These are phyloP conservation scores for Verticillium isaacii DNA, from an alignment of 2,329 filamentous ascomycete genomes.

Conservation along the genomic window DNA sequence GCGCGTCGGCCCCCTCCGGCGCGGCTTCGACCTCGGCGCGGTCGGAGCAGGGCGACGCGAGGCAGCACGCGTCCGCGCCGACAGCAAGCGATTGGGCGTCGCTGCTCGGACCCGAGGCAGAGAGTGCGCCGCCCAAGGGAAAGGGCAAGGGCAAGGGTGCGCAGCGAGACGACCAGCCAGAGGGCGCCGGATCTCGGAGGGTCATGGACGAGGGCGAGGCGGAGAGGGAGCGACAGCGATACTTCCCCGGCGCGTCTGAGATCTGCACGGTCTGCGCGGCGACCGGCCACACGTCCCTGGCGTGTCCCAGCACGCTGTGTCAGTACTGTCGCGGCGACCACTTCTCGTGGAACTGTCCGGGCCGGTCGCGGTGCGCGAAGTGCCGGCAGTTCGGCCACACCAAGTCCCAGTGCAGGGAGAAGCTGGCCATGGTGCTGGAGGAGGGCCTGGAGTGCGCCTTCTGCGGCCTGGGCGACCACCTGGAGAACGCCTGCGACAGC, in stretches of 20 bases:
- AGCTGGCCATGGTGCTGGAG: conserved; percentile 44
- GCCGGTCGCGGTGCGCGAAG: conserved; percentile 45
- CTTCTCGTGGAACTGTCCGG: conserved; percentile 45
- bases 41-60: not conserved
- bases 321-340: conserved; percentile 44
- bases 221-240: conserved; percentile 34
- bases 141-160: not conserved
- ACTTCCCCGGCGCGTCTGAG: conserved; percentile 44
- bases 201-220: conserved; percentile 22
- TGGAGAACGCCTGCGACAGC: conserved; percentile 54
- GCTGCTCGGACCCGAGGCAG: not conserved
- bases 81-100: conserved; percentile 2
- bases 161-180: not conserved
- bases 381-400: conserved; percentile 61
- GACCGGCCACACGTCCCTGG: conserved; percentile 36
- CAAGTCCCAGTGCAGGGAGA: conserved; percentile 46
- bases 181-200: not conserved
- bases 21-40: not conserved
- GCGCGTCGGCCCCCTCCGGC: not conserved
- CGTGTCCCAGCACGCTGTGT: conserved; percentile 43
- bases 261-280: conserved; percentile 50
- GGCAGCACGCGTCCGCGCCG: not conserved
- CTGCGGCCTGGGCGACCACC: conserved; percentile 52
- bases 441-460: conserved; percentile 56
- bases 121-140: not conserved